phyloP scores from a whole-genome alignment of 2,329 filamentous ascomycete genomes.

The Dichotomopilus funicola region DNA sequence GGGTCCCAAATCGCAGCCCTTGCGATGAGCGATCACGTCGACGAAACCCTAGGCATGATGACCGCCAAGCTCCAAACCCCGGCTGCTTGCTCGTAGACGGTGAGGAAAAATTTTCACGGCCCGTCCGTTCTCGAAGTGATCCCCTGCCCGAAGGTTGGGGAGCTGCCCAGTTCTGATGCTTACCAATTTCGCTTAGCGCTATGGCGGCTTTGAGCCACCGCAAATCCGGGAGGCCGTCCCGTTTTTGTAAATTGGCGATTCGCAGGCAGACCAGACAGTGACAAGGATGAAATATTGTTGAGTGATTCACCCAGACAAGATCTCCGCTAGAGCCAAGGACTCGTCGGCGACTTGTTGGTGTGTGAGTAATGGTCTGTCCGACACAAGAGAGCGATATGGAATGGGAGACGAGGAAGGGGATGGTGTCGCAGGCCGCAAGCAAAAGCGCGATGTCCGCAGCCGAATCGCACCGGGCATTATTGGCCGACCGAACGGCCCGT shows the following conservation, averaged over 20 bases:
- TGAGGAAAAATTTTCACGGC: constrained; percentile 20
- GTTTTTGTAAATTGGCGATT: constrained; percentile 18
- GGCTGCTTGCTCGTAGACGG: constrained; percentile 11
- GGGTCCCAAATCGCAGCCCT: too few species aligned
- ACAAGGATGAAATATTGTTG: constrained; percentile 14
- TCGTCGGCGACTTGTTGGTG: not conserved
- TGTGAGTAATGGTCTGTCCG: too few species aligned
- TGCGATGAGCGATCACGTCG: too few species aligned
- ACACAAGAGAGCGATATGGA: not conserved
- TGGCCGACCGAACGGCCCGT: constrained; percentile 8
- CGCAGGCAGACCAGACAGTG: constrained; percentile 9
- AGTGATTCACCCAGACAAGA: constrained; percentile 18
- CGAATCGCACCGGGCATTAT: constrained; percentile 5
- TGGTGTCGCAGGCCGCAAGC: not conserved
- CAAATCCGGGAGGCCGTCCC: constrained; percentile 20
- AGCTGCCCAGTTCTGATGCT: constrained; percentile 14
- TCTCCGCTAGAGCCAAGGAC: not conserved
- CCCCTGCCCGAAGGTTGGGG: constrained; percentile 16
- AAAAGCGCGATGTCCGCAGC: not conserved
- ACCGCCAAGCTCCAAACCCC: constrained; percentile 11
- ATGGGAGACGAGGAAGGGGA: not conserved
- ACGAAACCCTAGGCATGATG: constrained; percentile 2
- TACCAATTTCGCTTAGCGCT: constrained; percentile 25
- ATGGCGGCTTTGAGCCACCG: constrained; percentile 15
- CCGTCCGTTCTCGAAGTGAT: constrained; percentile 13